Evolutionary conservation across 345 rosid species (phyloP).

Genomic region (Eucalyptus globulus): DNA sequence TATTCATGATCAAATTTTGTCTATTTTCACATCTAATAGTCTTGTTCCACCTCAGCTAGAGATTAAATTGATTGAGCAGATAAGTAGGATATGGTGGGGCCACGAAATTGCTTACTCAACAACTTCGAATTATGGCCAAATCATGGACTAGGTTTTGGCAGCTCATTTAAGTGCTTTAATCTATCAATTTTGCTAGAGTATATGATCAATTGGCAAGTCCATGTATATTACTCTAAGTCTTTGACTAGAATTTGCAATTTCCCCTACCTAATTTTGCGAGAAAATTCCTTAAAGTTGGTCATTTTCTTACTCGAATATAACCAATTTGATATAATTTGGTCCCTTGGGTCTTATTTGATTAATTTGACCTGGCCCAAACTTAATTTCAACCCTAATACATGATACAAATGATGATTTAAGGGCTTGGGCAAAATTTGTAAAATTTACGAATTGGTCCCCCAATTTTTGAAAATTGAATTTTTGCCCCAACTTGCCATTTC

Average conservation of each 20-base stretch:
- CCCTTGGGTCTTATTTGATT: neutral
- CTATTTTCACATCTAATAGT: too few species aligned
- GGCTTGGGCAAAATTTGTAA: neutral
- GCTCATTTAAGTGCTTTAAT: neutral
- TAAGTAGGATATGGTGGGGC: neutral
- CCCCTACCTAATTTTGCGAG: neutral
- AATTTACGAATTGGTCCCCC: neutral
- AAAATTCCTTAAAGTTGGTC: neutral
- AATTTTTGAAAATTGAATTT: too few species aligned
- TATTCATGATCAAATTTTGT: neutral
- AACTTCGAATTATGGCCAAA: neutral
- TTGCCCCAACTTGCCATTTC: too few species aligned
- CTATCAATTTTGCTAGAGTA: neutral
- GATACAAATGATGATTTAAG: neutral
- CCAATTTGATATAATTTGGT: neutral
- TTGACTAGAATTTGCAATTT: neutral
- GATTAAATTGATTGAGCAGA: neutral
- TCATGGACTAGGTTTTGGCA: neutral
- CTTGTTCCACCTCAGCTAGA: neutral
- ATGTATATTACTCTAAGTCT: neutral
- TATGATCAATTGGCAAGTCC: neutral
- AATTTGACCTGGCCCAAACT: neutral
- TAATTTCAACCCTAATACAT: neutral
- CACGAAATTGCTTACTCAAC: neutral
- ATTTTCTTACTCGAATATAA: neutral